Evolutionary conservation across 139 green algal species (phyloP).

Genomic region (Gonium pectorale): DNA sequence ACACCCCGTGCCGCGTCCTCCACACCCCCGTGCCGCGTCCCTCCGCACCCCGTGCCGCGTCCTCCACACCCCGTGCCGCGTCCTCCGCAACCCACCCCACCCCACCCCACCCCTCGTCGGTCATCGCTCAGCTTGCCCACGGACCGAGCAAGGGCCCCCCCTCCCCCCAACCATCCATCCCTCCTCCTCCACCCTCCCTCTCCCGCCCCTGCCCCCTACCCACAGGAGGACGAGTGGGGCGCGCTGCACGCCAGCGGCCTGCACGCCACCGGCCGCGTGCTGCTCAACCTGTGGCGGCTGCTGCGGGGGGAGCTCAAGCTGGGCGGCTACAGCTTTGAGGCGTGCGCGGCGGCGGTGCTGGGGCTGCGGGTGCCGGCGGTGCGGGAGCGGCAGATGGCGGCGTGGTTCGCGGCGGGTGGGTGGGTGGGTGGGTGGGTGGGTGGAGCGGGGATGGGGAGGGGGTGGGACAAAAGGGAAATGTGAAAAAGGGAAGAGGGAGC

Average conservation of each 20-base stretch:
- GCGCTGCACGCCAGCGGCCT: slow-evolving; percentile 68
- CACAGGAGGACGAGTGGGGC: slow-evolving; percentile 86
- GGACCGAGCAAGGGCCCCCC: too few relatives aligned
- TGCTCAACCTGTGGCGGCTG: slow-evolving; percentile 96
- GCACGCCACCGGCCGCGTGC: slow-evolving; percentile 85
- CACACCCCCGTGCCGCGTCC: too few relatives aligned
- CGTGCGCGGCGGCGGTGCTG: slow-evolving; percentile 85
- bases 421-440: not conserved
- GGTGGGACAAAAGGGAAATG: not conserved
- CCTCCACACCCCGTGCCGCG: not conserved
- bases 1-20: too few relatives aligned
- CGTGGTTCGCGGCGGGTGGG: slow-evolving; percentile 83
- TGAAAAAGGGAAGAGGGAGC: too few relatives aligned
- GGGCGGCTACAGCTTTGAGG: slow-evolving; percentile 86
- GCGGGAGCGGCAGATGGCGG: slow-evolving; percentile 67
- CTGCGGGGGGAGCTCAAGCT: slow-evolving; percentile 87
- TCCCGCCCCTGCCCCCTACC: not conserved
- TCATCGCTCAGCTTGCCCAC: too few relatives aligned
- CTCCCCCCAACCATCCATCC: not conserved
- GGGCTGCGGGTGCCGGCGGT: slow-evolving; percentile 82
- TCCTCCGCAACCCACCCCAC: too few relatives aligned
- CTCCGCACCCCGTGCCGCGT: not conserved
- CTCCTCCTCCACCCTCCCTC: not conserved
- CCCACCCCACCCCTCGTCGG: too few relatives aligned
- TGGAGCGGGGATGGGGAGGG: not conserved